These are phyloP conservation scores for Mycosphaerella sp. DNA, from an alignment of 2,329 filamentous ascomycete genomes.

Conservation along the genomic window DNA sequence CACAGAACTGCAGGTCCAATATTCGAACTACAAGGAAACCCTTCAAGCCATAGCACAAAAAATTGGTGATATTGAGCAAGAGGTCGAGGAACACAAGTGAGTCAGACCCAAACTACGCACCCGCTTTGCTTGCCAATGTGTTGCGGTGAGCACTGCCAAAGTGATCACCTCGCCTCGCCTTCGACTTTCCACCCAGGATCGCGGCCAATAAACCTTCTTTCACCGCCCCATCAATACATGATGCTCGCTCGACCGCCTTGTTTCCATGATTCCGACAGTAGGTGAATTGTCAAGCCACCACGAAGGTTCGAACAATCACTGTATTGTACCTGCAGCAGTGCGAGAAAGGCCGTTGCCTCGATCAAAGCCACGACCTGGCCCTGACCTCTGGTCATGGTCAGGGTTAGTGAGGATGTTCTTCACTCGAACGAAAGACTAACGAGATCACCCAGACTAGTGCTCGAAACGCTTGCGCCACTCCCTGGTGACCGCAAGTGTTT, in stretches of 20 bases:
- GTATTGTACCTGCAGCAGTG: neutral
- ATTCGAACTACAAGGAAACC: conserved; percentile 66
- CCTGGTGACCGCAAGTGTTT: conserved; percentile 89
- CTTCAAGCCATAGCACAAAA: conserved; percentile 92
- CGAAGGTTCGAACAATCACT: neutral
- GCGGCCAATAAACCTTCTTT: conserved; percentile 32
- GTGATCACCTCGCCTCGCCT: conserved; percentile 24
- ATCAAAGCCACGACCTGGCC: neutral
- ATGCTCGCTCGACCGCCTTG: neutral
- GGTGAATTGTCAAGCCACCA: neutral
- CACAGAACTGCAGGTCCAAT: conserved; percentile 71
- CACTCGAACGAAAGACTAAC: neutral
- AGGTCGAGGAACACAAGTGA: conserved; percentile 97
- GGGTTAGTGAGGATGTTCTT: neutral
- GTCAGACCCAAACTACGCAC: conserved; percentile 12
- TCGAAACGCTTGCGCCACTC: conserved; percentile 82
- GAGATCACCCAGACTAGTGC: conserved; percentile 63
- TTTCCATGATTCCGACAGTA: neutral
- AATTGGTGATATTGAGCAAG: conserved; percentile 95
- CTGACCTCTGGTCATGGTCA: conserved; percentile 9
- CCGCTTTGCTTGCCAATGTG: neutral
- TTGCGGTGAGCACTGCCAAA: conserved; percentile 15
- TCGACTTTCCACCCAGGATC: conserved; percentile 7
- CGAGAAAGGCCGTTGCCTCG: neutral
- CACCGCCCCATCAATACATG: conserved; percentile 22